Conservation (phyloP, 495 filamentous ascomycete species). For the Hyaloscypha hepaticicola region DNA sequence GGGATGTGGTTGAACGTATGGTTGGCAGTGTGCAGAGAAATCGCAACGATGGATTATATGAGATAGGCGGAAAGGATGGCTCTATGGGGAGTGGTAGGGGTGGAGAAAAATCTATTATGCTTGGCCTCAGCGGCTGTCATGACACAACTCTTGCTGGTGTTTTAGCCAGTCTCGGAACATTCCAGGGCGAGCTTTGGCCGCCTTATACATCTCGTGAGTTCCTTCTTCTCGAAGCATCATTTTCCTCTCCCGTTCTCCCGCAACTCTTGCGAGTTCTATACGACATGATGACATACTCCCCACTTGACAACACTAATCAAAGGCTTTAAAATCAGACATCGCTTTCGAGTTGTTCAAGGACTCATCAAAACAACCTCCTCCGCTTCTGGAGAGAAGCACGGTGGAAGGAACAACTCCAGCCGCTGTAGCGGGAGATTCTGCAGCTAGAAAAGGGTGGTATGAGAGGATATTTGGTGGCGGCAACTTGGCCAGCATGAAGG, state of each 20-base stretch:
- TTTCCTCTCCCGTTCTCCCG: background rate
- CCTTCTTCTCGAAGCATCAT: background rate
- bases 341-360: slow-evolving; percentile 85
- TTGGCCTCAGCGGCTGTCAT: slow-evolving; percentile 84
- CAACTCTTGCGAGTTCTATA: background rate
- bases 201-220: slow-evolving; percentile 75
- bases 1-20: slow-evolving; percentile 78
- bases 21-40: slow-evolving; percentile 65
- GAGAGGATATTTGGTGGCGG: slow-evolving; percentile 41
- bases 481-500: background rate
- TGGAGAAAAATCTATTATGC: slow-evolving; percentile 58
- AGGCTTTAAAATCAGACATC: slow-evolving; percentile 37
- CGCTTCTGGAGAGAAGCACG: background rate
- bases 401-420: slow-evolving; percentile 5
- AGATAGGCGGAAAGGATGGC: slow-evolving; percentile 45
- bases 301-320: background rate
- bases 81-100: slow-evolving; percentile 37
- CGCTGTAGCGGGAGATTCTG: slow-evolving; percentile 1
- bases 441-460: slow-evolving; percentile 45
- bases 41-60: slow-evolving; percentile 53
- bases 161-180: slow-evolving; percentile 76
- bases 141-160: slow-evolving; percentile 88
- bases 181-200: slow-evolving; percentile 74
- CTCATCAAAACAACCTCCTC: slow-evolving; percentile 24
- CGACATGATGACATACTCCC: background rate